A percentile compares a stretch with the other conserved stretches of the same genome.
Conservation (phyloP, 2,329 filamentous ascomycete genomes). For the Colletotrichum lupini region DNA sequence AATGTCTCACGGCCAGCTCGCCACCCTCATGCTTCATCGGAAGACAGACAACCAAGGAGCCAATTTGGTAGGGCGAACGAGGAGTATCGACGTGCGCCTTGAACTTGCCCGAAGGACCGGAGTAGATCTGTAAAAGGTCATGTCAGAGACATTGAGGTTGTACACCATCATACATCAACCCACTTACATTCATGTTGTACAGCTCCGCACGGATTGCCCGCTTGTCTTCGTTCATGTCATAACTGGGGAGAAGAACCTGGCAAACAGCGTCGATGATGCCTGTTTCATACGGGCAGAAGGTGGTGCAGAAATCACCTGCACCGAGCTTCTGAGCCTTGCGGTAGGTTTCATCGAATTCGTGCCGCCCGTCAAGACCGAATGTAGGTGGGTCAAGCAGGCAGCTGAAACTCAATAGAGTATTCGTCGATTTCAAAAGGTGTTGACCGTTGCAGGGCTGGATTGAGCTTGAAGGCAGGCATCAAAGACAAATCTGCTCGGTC, state of each 20-base stretch:
- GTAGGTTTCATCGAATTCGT: slow-evolving; percentile 63
- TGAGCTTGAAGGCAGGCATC: no score
- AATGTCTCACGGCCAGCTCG: slow-evolving; percentile 54
- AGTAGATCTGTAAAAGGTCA: slow-evolving; percentile 55
- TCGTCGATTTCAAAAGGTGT: no score
- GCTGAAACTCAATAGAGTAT: no score
- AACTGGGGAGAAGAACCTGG: slow-evolving; percentile 54
- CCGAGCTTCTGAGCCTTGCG: slow-evolving; percentile 65
- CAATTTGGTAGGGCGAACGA: slow-evolving; percentile 58
- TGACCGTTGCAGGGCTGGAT: no score
- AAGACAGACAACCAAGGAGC: slow-evolving; percentile 65
- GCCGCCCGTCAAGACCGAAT: slow-evolving; percentile 57
- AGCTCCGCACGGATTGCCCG: slow-evolving; percentile 60
- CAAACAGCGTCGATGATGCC: slow-evolving; percentile 64
- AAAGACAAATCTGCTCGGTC: no score
- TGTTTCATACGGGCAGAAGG: slow-evolving; percentile 61
- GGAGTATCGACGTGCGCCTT: slow-evolving; percentile 65
- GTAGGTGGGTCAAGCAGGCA: slow-evolving; percentile 37
- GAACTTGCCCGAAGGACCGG: slow-evolving; percentile 61
- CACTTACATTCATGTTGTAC: slow-evolving; percentile 65
- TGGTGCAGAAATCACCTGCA: slow-evolving; percentile 54
- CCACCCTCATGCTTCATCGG: slow-evolving; percentile 52
- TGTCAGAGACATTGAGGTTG: neutral
- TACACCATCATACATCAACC: neutral
- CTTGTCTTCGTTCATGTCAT: slow-evolving; percentile 34